These are phyloP conservation scores for Phialemonium atrogriseum DNA, from an alignment of 2,329 filamentous ascomycete species.

Conservation along the genomic window DNA sequence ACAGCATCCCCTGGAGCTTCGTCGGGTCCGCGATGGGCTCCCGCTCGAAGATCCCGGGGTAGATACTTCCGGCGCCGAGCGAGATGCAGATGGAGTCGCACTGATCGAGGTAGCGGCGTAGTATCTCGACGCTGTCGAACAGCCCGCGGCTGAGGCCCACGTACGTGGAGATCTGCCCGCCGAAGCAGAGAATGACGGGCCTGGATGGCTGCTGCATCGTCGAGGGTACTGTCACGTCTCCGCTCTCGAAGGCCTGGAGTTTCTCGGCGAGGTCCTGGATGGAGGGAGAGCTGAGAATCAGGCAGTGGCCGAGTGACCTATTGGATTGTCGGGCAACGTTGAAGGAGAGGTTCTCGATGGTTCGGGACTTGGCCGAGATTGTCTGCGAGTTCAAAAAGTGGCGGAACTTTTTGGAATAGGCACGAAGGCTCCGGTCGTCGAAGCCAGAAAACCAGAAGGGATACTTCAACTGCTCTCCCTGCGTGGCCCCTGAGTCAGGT, in stretches of 20 bases:
- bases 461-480: not conserved
- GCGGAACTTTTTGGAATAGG: not conserved
- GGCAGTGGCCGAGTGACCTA: slow-evolving; percentile 10
- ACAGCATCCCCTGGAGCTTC: slow-evolving; percentile 28
- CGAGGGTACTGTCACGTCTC: slow-evolving; percentile 5
- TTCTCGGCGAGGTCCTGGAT: slow-evolving; percentile 1
- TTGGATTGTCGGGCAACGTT: slow-evolving; percentile 21
- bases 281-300: slow-evolving; percentile 17
- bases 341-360: slow-evolving; percentile 24
- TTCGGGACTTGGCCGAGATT: too few relatives aligned
- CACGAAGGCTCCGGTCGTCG: slow-evolving; percentile 4
- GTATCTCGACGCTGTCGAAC: slow-evolving; percentile 15
- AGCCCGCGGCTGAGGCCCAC: slow-evolving; percentile 21
- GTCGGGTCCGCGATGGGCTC: slow-evolving; percentile 15
- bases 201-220: slow-evolving; percentile 6
- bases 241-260: not conserved
- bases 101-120: slow-evolving; percentile 17
- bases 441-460: slow-evolving; percentile 5
- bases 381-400: not conserved
- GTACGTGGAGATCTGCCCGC: slow-evolving; percentile 21
- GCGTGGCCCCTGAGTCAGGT: too few relatives aligned
- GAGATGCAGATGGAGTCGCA: slow-evolving; percentile 9
- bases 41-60: slow-evolving; percentile 21
- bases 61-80: slow-evolving; percentile 17
- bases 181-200: slow-evolving; percentile 27